phyloP scores from a whole-genome alignment of 352 stramenopile genomes.

The Thalassiosira ordinaria region DNA sequence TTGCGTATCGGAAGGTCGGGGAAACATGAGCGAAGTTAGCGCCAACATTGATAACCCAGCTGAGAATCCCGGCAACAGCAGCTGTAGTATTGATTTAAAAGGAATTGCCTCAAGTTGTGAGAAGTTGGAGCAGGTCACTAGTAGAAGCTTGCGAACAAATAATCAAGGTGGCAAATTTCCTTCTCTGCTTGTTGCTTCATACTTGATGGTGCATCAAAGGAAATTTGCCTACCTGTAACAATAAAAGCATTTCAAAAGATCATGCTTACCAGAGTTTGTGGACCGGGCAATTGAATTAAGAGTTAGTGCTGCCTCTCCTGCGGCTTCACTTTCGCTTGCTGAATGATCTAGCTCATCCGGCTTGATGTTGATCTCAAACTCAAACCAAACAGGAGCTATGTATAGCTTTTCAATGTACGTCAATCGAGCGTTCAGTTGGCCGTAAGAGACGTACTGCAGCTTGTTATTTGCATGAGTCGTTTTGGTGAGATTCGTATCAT shows the following conservation, averaged over 20 bases:
- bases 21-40: slow-evolving; percentile 73
- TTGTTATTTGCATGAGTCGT: slow-evolving; percentile 44
- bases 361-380: slow-evolving; percentile 68
- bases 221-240: too few species aligned
- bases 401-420: slow-evolving; percentile 71
- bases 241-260: too few species aligned
- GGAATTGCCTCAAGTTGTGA: too few species aligned
- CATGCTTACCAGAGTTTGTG: slow-evolving; percentile 51
- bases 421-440: slow-evolving; percentile 30
- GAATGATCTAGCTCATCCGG: slow-evolving; percentile 44
- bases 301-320: slow-evolving; percentile 35
- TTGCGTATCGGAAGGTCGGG: slow-evolving; percentile 58
- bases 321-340: slow-evolving; percentile 17
- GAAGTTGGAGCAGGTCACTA: too few species aligned
- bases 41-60: slow-evolving; percentile 71
- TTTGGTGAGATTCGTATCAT: slow-evolving; percentile 23
- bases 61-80: slow-evolving; percentile 46
- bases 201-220: too few species aligned
- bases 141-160: too few species aligned
- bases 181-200: too few species aligned
- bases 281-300: slow-evolving; percentile 58
- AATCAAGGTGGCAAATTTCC: too few species aligned
- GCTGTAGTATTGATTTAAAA: slow-evolving; percentile 20
- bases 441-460: slow-evolving; percentile 45
- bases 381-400: slow-evolving; percentile 51